phyloP scores from a whole-genome alignment of 495 filamentous ascomycete species.

The Trichoderma virens region DNA sequence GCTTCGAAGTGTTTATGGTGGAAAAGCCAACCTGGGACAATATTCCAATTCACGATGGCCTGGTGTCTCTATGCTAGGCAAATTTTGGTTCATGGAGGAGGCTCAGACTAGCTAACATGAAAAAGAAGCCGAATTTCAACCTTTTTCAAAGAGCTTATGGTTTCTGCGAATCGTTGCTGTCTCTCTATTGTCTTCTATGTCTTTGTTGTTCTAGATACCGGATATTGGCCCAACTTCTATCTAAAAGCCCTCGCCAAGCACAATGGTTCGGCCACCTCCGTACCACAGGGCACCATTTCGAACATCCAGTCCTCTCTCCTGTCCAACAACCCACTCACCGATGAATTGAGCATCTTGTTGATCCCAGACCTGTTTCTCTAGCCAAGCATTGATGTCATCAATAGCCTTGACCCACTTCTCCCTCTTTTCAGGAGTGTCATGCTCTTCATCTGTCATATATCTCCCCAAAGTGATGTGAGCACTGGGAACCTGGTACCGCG shows the following conservation, averaged over 20 bases:
- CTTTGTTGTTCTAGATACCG: not conserved
- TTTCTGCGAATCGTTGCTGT: not conserved
- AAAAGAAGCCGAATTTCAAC: not conserved
- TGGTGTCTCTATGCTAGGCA: conserved; percentile 8
- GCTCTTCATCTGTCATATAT: conserved; percentile 54
- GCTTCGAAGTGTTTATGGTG: conserved; percentile 9
- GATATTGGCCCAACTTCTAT: not conserved
- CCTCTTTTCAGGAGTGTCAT: conserved; percentile 41
- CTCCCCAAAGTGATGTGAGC: conserved; percentile 83
- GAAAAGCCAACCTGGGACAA: conserved; percentile 9
- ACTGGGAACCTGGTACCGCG: conserved; percentile 77
- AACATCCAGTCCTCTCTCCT: conserved; percentile 66
- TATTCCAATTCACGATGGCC: not conserved
- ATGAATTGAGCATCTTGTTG: conserved; percentile 27
- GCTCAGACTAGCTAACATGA: conserved; percentile 10
- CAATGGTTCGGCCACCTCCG: conserved; percentile 61
- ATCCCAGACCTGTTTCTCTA: conserved; percentile 61
- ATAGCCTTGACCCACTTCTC: conserved; percentile 54
- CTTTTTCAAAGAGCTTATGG: not conserved
- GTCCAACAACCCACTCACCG: conserved; percentile 65
- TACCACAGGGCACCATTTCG: conserved; percentile 73
- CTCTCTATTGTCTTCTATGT: not conserved
- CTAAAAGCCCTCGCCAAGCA: conserved; percentile 55
- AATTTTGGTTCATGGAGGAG: not conserved
- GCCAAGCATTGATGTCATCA: conserved; percentile 66